Evolutionary conservation across 805 yeast species (phyloP), one percentile per base, ranked within the genome.

Genomic region (Yamadazyma sp.): DNA sequence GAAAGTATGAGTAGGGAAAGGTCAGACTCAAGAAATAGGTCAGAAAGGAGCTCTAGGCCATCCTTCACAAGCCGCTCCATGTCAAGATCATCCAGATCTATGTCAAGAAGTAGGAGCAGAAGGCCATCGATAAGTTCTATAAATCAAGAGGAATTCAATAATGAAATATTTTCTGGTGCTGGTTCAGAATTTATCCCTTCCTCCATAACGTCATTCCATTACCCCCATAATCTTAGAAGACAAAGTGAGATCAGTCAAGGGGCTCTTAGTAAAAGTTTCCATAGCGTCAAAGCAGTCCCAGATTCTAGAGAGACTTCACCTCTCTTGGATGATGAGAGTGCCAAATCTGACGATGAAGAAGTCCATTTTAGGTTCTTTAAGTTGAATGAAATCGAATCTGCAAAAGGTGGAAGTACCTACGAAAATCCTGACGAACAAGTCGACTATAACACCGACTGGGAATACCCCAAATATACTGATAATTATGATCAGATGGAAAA

Each of bases 381-480:
- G 8, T 69, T 82, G 4, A 86, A 84, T 37, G 93, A 87, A 46
- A 81, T 91, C 30, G 89, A 83, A 49, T 69, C 73, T 33, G 97
- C 98, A 0, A 93, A 85, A 35, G 96, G 96, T 30, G 73, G 91
- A 1, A 85, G 96, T 2, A 82, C 91, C 2, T 54, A 82, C 46
- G 85, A 80, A 42, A 73, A 76, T 47, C 69, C 73, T 2, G 65
- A 60, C 21, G 67, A 71, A 21, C 72, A 75, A 0, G 75, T 83
- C 15, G 93, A 84, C 52, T 84, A 80, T 50, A 82, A 84, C 51
- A 79, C 86, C 6, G 70, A 77, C 46, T 83, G 93, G 83, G 88
- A 84, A 43, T 69, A 75, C 19, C 73, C 76, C 23, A 77, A 75
- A 22, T 81, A 75, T 36, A 47, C 69, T 55, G 50, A 49, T 44